Conservation (phyloP, 768 basidiomycete genomes). For the Collybia mongolica region DNA sequence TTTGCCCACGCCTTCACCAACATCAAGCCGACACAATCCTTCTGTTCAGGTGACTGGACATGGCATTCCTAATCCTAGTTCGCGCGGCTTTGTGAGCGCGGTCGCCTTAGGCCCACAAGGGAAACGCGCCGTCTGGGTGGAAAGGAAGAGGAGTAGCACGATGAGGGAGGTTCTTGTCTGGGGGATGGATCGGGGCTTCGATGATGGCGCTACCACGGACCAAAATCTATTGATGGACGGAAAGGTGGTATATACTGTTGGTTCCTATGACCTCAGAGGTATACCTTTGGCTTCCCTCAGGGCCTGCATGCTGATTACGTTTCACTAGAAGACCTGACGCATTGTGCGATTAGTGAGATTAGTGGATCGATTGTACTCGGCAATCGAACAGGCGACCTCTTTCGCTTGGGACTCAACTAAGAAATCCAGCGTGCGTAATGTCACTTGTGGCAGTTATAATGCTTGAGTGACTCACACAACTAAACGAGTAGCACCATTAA, state of each 20-base stretch:
- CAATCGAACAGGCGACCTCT: constrained; percentile 30
- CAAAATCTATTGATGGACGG: constrained; percentile 22
- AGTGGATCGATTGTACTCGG: constrained; percentile 42
- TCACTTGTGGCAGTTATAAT: no score
- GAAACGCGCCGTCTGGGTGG: constrained; percentile 55
- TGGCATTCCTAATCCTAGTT: constrained; percentile 1
- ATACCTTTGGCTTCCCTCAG: neutral
- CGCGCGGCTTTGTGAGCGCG: constrained; percentile 50
- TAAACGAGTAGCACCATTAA: no score
- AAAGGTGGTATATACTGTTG: constrained; percentile 25
- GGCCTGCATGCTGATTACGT: neutral
- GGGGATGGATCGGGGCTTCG: constrained; percentile 11
- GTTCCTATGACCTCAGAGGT: constrained; percentile 43
- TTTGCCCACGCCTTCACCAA: constrained; percentile 15
- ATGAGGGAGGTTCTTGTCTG: constrained; percentile 46
- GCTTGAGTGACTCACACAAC: no score
- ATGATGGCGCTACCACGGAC: neutral
- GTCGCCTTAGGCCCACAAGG: constrained; percentile 47
- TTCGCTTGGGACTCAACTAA: no score
- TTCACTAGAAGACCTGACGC: constrained; percentile 39
- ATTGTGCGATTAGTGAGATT: constrained; percentile 45
- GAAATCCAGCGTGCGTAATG: no score
- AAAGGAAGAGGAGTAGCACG: constrained; percentile 42
- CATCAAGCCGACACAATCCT: neutral
- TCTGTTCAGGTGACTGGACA: neutral